Evolutionary conservation across 2,329 filamentous ascomycete species (phyloP).

Genomic region (Chalaropsis thielavioides): DNA sequence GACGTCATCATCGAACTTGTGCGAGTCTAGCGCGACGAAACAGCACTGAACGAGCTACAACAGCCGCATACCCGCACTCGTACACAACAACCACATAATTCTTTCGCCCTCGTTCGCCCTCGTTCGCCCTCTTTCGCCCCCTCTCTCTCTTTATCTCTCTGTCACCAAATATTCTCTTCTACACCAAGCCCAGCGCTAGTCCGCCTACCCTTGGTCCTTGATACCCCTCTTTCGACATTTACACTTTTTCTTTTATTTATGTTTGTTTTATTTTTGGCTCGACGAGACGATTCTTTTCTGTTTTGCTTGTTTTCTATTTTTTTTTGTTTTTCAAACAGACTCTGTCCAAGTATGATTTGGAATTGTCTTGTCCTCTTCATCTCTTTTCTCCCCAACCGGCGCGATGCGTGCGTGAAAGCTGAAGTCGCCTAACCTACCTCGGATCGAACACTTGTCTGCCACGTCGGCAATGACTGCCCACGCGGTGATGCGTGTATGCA

Average conservation of each 20-base stretch:
- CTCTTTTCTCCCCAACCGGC: neutral
- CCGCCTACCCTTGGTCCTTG: neutral
- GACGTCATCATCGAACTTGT: neutral
- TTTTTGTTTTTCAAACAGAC: neutral
- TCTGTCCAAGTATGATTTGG: neutral
- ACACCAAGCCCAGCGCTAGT: neutral
- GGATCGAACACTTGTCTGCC: conserved; percentile 5
- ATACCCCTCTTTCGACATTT: neutral
- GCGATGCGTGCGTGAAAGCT: neutral
- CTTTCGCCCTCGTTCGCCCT: too few species aligned
- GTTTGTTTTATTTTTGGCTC: neutral
- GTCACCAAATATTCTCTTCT: neutral
- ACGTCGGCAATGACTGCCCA: neutral
- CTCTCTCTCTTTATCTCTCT: neutral
- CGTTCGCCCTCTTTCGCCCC: neutral
- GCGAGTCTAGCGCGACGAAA: conserved; percentile 2
- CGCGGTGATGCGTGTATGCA: neutral
- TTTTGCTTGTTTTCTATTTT: neutral
- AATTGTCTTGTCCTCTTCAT: neutral
- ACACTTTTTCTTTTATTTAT: neutral
- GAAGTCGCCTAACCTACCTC: neutral
- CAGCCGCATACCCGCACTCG: neutral
- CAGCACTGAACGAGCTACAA: neutral
- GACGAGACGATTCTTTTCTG: neutral
- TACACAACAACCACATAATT: too few species aligned